Evolutionary conservation across 257 asterid genomes (phyloP), one percentile per base, ranked within the genome.

Genomic region (Henckelia pumila): DNA sequence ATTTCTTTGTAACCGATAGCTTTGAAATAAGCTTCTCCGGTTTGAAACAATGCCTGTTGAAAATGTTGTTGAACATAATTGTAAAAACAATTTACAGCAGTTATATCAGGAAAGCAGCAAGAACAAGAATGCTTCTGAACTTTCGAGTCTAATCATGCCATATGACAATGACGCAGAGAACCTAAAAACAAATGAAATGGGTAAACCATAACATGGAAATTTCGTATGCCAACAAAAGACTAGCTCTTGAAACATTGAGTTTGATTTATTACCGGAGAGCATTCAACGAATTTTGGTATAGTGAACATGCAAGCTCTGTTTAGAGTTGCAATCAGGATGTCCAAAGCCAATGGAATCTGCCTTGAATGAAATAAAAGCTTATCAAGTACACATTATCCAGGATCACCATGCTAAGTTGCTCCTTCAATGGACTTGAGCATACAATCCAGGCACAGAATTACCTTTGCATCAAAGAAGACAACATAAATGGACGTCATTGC

Each of bases 291-390:
- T 81, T 93, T 93, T 30, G 98, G 97, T n/a, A 93, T 94, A 25
- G 96, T 86, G 70, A 81, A 90, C 59, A 93, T 93, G 82, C 96
- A 90, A 67, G 65, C 92, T 84, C 75, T 80, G 83, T 90, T 90
- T 81, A 89, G 71, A 84, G 85, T 80, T 14, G 97, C 95, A 72
- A 93, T 59, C 73, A 93, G 78, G 71, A 93, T 72, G 63, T 93
- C 96, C 92, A 90, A 85, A 64, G 90, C 86, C 76, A 33, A 72
- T 8, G 95, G 92, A 59, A 92, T 69, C 98, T 92, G 81, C 56
- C 24, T 64, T 66, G 69, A 33, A 58, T 50, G 33, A 69, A 78
- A 55, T 25, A 72, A 55, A 75, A 35, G 20, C 32, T 13, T 37
- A 55, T 14, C 55, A 40, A 58, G 35, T 13, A 59, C 21, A 68